Conservation (phyloP, 75 land plant species). For the Gnetum montanum region DNA sequence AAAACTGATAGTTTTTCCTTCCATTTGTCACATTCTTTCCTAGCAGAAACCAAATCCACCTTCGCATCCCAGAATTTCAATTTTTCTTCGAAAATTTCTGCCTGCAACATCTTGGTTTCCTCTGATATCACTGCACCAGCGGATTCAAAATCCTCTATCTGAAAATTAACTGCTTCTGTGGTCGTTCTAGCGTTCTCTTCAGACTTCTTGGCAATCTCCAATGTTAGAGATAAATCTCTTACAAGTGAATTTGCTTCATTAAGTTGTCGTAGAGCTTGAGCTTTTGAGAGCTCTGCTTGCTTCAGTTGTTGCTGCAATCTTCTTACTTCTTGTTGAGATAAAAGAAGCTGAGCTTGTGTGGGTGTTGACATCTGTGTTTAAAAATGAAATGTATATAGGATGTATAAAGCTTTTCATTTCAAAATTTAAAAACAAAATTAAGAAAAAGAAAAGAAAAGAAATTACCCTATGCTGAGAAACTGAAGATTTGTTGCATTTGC, state of each 20-base stretch:
- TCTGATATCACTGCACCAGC: conserved; percentile 3
- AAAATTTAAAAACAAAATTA: too few relatives aligned
- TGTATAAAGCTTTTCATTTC: too few relatives aligned
- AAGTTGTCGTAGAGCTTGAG: conserved; percentile 53
- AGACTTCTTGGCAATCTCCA: conserved; percentile 26
- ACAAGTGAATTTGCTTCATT: conserved; percentile 42
- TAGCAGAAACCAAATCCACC: conserved; percentile 47
- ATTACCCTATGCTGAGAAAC: too few relatives aligned
- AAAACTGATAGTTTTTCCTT: conserved; percentile 42
- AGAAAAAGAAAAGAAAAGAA: too few relatives aligned
- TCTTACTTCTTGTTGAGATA: conserved; percentile 48
- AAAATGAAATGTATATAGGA: too few relatives aligned
- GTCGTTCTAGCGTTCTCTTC: conserved; percentile 29
- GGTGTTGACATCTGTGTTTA: too few relatives aligned
- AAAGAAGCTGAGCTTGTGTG: too few relatives aligned
- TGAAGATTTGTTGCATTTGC: too few relatives aligned
- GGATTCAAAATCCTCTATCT: conserved; percentile 34
- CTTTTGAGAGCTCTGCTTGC: conserved; percentile 50
- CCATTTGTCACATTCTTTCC: conserved; percentile 40
- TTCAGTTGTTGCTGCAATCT: conserved; percentile 51
- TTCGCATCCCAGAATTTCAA: conserved; percentile 22
- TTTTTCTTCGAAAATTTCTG: conserved; percentile 29
- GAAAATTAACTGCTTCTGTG: conserved; percentile 26
- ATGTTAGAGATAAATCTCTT: conserved; percentile 32
- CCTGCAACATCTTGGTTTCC: conserved; percentile 15